Base-by-base conservation (phyloP, 2,329 filamentous ascomycete genomes). In the Furcasterigmium sp. region DNA sequence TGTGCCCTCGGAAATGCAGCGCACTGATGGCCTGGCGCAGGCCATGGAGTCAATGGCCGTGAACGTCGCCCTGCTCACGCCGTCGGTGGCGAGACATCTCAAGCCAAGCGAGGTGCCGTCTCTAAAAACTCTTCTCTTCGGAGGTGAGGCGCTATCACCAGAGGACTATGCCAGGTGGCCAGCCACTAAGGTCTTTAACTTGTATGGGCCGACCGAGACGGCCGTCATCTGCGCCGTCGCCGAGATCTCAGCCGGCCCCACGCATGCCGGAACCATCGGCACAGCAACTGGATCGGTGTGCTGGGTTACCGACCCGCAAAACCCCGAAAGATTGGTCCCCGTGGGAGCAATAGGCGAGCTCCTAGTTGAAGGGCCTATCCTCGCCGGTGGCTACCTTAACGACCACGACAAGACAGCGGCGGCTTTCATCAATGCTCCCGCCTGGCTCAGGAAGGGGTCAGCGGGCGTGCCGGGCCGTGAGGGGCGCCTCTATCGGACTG, bases 171-270 rank as follows among this genome's bases (percentile, higher is more conserved):
- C 63, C 0, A 56, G 53, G 6, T 76, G 73, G 73, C 65, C 70
- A 15, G 53, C 62, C 13, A 65, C 69, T 0, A 63, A 64, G 38
- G 62, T 77, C 8, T 59, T 76, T 3, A 74, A 75, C 36, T 72
- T 69, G 0, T 77, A 77, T 29, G 74, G 74, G 0, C 73, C 74
- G 5, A 74, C 70, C 0, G 74, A 77, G 53, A 77, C 73, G 42
- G 76, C 74, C 0, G 70, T 76, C 2, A 67, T 67, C 4, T 72
- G 69, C 38, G 69, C 67, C 1, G 62, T 71, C 15, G 73, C 72
- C 44, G 65, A 65, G 19, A 64, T 60, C 39, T 37, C 42, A 8
- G 53, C 52, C 0, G 47, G 53, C 0, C 32, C 53, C 14, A 41
- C 42, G 9, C 47, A 49, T 1, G 43, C 47, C 1, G 34, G n/a